These are phyloP conservation scores for Melastoma candidum DNA, from an alignment of 441 rosid genomes.

Conservation along the genomic window DNA sequence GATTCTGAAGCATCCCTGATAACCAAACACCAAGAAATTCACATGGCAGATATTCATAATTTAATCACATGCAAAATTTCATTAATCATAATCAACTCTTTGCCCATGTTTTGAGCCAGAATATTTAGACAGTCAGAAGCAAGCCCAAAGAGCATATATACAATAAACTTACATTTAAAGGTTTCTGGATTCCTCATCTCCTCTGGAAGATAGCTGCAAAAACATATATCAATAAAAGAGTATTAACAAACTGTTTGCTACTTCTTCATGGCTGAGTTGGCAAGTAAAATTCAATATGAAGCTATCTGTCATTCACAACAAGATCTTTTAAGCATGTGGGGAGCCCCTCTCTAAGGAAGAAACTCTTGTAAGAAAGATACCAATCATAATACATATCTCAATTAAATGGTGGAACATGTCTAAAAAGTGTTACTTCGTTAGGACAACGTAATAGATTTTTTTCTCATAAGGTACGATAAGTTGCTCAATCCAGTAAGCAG, in stretches of 20 bases:
- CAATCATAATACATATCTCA: no score
- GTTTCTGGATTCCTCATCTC: conserved; percentile 93
- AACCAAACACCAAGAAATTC: conserved; percentile 1
- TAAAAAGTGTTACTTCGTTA: no score
- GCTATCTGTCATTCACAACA: background rate
- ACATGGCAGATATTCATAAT: background rate
- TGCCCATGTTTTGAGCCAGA: no score
- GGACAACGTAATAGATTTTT: no score
- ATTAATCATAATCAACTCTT: background rate
- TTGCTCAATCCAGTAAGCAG: no score
- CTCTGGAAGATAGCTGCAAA: conserved; percentile 78
- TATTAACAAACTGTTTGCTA: background rate
- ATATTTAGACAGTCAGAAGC: no score
- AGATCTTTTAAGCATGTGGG: no score
- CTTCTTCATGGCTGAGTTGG: background rate
- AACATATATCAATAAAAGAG: conserved; percentile 10
- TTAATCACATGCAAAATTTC: conserved; percentile 4
- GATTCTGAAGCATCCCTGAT: conserved; percentile 96
- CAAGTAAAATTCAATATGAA: background rate
- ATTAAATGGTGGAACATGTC: no score
- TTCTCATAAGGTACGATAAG: no score
- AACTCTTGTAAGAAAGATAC: no score
- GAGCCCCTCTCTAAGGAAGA: no score
- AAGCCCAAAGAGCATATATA: background rate
- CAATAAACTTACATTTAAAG: conserved; percentile 66